A percentile compares a stretch with the other conserved stretches of the same genome.
phyloP scores from a whole-genome alignment of 768 basidiomycete genomes.

The Xerocomellus chrysenteron region DNA sequence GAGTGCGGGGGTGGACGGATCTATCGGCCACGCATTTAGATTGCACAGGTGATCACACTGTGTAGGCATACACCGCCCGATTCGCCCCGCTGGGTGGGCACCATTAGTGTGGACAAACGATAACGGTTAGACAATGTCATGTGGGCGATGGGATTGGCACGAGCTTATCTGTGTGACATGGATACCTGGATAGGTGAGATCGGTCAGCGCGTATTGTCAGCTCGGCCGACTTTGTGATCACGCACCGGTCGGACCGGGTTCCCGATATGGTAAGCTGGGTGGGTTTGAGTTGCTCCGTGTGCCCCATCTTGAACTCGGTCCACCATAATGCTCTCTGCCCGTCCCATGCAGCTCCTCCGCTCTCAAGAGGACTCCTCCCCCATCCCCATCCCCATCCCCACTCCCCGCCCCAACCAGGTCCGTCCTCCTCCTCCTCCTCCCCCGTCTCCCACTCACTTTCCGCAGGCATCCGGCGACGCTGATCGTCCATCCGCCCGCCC shows the following conservation, averaged over 20 bases:
- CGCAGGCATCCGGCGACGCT: too few relatives aligned
- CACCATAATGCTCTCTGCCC: conserved; percentile 34
- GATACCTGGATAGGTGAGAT: not conserved
- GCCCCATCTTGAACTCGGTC: not conserved
- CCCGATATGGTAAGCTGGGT: conserved; percentile 15
- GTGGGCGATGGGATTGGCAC: too few relatives aligned
- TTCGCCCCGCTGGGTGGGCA: too few relatives aligned
- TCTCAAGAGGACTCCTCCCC: not conserved
- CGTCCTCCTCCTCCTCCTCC: too few relatives aligned
- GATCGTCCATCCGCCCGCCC: not conserved
- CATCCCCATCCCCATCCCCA: not conserved
- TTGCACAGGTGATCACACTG: too few relatives aligned
- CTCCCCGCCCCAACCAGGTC: not conserved
- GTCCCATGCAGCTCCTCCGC: conserved; percentile 30
- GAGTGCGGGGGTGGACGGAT: not conserved
- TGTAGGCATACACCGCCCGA: too few relatives aligned
- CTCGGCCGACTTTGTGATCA: conserved; percentile 21
- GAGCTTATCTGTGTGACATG: not conserved
- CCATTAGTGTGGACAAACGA: too few relatives aligned
- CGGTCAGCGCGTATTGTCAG: not conserved
- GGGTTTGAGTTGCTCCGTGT: not conserved
- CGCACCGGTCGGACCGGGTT: conserved; percentile 14
- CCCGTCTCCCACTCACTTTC: too few relatives aligned
- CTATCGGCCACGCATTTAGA: too few relatives aligned
- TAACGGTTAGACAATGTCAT: too few relatives aligned